A percentile compares a stretch with the other conserved stretches of the same genome.
Evolutionary conservation across 441 rosid genomes (phyloP).

Genomic region (Adansonia rubrostipa): DNA sequence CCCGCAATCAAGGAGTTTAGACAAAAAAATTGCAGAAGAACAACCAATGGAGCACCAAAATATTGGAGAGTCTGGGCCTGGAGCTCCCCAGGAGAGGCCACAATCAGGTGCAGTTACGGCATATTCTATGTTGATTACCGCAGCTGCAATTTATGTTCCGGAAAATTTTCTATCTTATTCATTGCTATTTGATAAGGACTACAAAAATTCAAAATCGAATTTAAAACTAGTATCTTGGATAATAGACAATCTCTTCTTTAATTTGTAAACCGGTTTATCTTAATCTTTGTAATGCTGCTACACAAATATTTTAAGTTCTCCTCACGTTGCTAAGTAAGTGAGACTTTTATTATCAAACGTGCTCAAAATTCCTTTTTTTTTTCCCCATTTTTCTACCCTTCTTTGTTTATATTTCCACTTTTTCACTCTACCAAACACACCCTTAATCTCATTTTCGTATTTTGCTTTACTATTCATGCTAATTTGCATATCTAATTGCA

Average conservation of each 20-base stretch:
- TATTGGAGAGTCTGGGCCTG: background rate
- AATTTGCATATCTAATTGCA: background rate
- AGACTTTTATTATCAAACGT: background rate
- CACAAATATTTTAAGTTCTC: too few species aligned
- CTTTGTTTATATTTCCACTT: background rate
- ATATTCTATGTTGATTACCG: constrained; percentile 20
- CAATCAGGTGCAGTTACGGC: constrained; percentile 42
- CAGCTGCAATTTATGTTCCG: background rate
- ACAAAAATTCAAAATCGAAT: background rate
- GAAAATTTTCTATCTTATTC: background rate
- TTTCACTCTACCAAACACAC: background rate
- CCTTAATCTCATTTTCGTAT: background rate
- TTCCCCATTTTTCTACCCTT: background rate
- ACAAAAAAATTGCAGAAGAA: background rate
- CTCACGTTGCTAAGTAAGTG: too few species aligned
- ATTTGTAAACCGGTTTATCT: too few species aligned
- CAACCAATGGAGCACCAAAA: background rate
- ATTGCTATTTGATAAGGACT: background rate
- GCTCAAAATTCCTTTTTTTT: background rate
- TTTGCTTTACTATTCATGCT: background rate
- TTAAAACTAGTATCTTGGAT: background rate
- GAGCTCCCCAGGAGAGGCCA: constrained; percentile 34
- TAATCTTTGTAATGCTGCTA: too few species aligned
- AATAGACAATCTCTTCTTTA: too few species aligned
- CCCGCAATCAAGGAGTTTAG: background rate